Evolutionary conservation across 2,329 filamentous ascomycete species (phyloP).

Genomic region (Pseudonectria buxi): DNA sequence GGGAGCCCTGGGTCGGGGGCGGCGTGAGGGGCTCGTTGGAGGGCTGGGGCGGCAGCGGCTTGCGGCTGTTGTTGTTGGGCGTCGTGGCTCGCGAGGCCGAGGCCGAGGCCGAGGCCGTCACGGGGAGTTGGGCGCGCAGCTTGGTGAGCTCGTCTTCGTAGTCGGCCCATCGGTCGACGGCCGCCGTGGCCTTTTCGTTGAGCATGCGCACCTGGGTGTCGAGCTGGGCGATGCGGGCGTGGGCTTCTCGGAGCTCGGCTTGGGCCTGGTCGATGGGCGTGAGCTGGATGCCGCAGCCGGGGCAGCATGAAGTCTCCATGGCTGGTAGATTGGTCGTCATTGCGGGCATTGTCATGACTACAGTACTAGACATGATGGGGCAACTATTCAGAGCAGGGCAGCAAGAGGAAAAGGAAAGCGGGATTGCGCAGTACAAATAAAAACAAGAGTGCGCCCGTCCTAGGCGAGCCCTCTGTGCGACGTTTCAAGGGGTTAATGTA

Average conservation of each 20-base stretch:
- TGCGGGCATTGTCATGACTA: conserved; percentile 27
- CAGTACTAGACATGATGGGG: conserved; percentile 21
- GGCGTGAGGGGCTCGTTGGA: conserved; percentile 17
- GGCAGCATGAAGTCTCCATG: conserved; percentile 42
- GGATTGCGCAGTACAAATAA: not conserved
- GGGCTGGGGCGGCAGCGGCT: conserved; percentile 12
- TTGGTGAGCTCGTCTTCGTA: conserved; percentile 71
- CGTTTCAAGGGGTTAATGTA: too few relatives aligned
- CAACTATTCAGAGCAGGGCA: not conserved
- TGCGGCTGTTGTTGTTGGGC: conserved; percentile 7
- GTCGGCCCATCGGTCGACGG: conserved; percentile 62
- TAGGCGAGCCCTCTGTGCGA: too few relatives aligned
- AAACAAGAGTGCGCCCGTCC: too few relatives aligned
- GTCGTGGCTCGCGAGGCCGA: conserved; percentile 18
- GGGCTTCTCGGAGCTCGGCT: conserved; percentile 43
- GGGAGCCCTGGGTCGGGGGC: conserved; percentile 34
- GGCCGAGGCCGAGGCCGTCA: conserved; percentile 4
- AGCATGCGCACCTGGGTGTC: conserved; percentile 64
- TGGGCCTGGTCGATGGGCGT: conserved; percentile 30
- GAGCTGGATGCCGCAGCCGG: conserved; percentile 42
- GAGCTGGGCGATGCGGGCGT: conserved; percentile 59
- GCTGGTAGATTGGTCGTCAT: too few relatives aligned
- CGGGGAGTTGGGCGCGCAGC: conserved; percentile 40
- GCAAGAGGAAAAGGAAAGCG: not conserved
- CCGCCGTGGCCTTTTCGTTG: conserved; percentile 62